Conservation (phyloP, 2,329 filamentous ascomycete species). For the Epichloe sibirici region DNA sequence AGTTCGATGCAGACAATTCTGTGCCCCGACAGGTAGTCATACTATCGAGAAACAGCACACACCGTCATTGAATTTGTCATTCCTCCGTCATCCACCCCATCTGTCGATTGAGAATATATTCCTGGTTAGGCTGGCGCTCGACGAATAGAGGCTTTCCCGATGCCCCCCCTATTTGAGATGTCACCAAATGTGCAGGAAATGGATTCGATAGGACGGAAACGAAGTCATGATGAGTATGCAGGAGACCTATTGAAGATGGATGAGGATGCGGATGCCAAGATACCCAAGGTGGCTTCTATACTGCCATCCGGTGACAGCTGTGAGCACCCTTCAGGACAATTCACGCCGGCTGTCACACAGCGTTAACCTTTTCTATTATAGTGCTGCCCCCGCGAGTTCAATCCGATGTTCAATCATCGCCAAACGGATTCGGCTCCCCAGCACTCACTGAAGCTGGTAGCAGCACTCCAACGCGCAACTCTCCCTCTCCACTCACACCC, state of each 20-base stretch:
- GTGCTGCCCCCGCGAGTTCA: constrained; percentile 14
- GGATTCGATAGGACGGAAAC: constrained; percentile 30
- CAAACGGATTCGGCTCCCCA: constrained; percentile 15
- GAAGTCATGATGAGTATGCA: constrained; percentile 33
- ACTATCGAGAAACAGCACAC: background rate
- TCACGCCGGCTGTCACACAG: background rate
- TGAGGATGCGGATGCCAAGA: constrained; percentile 10
- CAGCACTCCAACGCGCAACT: constrained; percentile 25
- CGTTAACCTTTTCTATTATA: constrained; percentile 8
- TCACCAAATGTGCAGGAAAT: constrained; percentile 36
- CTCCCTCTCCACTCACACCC: constrained; percentile 23
- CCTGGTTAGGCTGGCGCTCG: background rate
- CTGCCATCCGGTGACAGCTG: constrained; percentile 13
- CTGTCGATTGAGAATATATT: background rate
- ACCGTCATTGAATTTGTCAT: background rate
- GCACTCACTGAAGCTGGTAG: constrained; percentile 30
- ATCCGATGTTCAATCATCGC: constrained; percentile 16
- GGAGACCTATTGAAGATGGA: constrained; percentile 19
- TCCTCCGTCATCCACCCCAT: too few species aligned
- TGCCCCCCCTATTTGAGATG: constrained; percentile 36
- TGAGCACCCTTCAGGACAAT: constrained; percentile 3
- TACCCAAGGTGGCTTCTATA: constrained; percentile 7
- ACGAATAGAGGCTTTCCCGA: constrained; percentile 13
- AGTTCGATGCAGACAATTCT: background rate
- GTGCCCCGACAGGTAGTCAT: background rate